Evolutionary conservation across 805 yeast genomes (phyloP), one percentile per base, ranked within the genome.

Genomic region (Ogataea nakhonphanomensis): DNA sequence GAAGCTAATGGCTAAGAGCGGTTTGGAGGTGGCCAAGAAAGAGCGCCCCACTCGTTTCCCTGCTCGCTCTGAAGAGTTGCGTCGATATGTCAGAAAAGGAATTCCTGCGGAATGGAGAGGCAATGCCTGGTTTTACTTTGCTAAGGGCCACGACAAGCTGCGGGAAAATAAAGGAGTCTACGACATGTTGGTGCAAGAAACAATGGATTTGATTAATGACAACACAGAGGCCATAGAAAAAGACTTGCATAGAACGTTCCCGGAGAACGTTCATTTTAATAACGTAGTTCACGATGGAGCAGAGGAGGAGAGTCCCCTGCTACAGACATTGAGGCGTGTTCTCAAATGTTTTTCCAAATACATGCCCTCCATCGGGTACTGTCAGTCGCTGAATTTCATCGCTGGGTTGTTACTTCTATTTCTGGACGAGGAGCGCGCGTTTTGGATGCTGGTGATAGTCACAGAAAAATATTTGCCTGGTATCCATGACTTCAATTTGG

Each of bases 71-170:
- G 90, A 82, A 43, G 87, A 84, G 50, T 69, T 88, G 48, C 83
- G 84, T 55, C 74, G 95, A 43, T 81, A 86, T 54, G 78, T 93
- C 9, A 74, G 97, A 41, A 85, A 85, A 58, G 99, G 99, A 9
- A 81, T 91, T 8, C 98, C 99, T 0, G 90, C 96, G 0, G 96
- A 88, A 58, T 91, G 96, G 97, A 70, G 99, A 50, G 99, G 99
- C 1, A 76, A 78, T 49, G 96, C 97, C 0, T 91, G 99, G 99
- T 91, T 93, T 72, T 82, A 79, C 67, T 91, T 86, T 61, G 95
- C 95, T 7, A 80, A 81, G 20, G 99, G 98, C 2, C 46, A 51
- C 29, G 63, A 65, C n/a, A 73, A 73, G 49, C 62, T 88, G 41
- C 78, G 74, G 49, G 77, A 78, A 28, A 79, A 90, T 56, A 67